Conservation (phyloP, 345 rosid species). For the Dovyalis caffra region DNA sequence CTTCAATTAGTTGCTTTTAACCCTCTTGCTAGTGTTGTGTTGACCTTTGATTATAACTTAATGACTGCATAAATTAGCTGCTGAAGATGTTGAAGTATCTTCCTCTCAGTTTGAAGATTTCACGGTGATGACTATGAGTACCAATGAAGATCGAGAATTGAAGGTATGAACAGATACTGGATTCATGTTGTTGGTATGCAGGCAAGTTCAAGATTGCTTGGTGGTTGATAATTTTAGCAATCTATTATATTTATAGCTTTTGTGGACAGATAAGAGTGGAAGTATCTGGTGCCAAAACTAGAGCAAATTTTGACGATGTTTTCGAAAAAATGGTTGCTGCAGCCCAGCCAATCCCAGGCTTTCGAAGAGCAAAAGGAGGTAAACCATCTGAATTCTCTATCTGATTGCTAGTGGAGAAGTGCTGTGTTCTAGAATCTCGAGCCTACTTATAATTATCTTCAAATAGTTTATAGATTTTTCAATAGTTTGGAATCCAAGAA, state of each 20-base stretch:
- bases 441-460: background rate
- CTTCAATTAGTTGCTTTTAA: constrained; percentile 2
- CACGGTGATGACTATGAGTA: constrained; percentile 26
- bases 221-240: background rate
- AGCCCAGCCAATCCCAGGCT: constrained; percentile 97
- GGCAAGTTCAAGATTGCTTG: background rate
- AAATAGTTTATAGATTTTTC: background rate
- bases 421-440: background rate
- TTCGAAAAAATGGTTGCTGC: constrained; percentile 89
- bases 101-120: constrained; percentile 54
- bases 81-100: constrained; percentile 40
- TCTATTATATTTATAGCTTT: background rate
- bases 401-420: background rate
- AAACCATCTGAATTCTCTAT: background rate
- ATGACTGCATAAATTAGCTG: constrained; percentile 31
- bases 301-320: constrained; percentile 55
- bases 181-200: background rate
- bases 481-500: background rate
- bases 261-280: constrained; percentile 55
- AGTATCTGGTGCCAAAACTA: constrained; percentile 66
- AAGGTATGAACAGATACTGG: constrained; percentile 35
- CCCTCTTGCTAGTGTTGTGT: constrained; percentile 3
- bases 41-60: background rate
- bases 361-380: constrained; percentile 97
- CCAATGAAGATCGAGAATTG: constrained; percentile 29